Percentiles rank a stretch among this genome's conserved stretches.
phyloP scores from a whole-genome alignment of 768 basidiomycete genomes.

The Suillus paluster region DNA sequence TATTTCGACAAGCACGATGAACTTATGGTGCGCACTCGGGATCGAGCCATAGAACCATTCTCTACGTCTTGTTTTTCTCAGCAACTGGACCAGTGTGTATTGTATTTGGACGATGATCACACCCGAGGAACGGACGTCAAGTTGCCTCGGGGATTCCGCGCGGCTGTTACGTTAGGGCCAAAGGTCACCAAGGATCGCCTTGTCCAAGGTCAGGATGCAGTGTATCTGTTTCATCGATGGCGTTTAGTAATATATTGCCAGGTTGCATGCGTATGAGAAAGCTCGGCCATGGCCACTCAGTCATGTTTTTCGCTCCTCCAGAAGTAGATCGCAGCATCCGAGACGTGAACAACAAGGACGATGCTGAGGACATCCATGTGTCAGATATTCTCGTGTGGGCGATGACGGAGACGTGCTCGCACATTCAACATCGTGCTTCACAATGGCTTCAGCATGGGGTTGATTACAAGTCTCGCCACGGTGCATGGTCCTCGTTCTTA shows the following conservation, averaged over 20 bases:
- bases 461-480: conserved; percentile 34
- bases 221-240: not conserved
- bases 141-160: conserved; percentile 44
- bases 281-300: conserved; percentile 50
- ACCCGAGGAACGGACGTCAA: conserved; percentile 54
- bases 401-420: conserved; percentile 46
- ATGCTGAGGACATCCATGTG: conserved; percentile 15
- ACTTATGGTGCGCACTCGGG: conserved; percentile 38
- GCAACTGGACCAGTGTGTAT: conserved; percentile 44
- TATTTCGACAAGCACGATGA: conserved; percentile 46
- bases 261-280: conserved; percentile 61
- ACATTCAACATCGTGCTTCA: conserved; percentile 41
- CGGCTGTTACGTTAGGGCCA: conserved; percentile 53
- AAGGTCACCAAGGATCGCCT: conserved; percentile 57
- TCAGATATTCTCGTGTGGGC: conserved; percentile 49
- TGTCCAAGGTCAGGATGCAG: conserved; percentile 45
- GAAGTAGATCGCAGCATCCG: conserved; percentile 47
- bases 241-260: conserved; percentile 22
- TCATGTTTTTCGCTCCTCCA: conserved; percentile 52
- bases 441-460: conserved; percentile 50
- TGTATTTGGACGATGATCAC: conserved; percentile 61
- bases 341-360: conserved; percentile 17
- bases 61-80: conserved; percentile 41
- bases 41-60: conserved; percentile 40
- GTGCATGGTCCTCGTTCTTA: conserved; percentile 22